A percentile compares a stretch with the other conserved stretches of the same genome.
These are phyloP conservation scores for Tetragonia tetragonoides DNA, from an alignment of 148 eudicot species.

Conservation along the genomic window DNA sequence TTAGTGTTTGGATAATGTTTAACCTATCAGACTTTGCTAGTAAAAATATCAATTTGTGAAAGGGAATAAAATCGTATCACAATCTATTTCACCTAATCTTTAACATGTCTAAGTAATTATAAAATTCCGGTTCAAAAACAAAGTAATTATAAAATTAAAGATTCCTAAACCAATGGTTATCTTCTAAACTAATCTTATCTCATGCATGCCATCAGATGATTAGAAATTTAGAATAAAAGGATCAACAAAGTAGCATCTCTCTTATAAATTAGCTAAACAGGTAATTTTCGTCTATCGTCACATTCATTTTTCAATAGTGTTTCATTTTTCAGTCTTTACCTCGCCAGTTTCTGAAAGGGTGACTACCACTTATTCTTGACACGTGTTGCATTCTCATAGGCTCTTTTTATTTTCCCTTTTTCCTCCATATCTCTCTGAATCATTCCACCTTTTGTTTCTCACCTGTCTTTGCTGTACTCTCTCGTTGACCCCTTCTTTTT, in stretches of 20 bases:
- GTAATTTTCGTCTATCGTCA: not conserved
- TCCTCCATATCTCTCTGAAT: not conserved
- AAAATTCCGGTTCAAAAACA: not conserved
- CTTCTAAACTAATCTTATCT: not conserved
- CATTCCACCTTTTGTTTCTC: not conserved
- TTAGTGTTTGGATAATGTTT: too few relatives aligned
- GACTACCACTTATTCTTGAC: not conserved
- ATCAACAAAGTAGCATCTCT: conserved; percentile 11
- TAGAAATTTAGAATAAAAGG: not conserved
- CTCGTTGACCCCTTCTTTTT: conserved; percentile 6
- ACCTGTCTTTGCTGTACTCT: not conserved
- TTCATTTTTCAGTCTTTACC: not conserved
- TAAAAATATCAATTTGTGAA: too few relatives aligned
- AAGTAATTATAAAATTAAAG: not conserved
- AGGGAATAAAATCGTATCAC: too few relatives aligned
- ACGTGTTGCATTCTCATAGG: conserved; percentile 17
- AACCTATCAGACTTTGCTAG: too few relatives aligned
- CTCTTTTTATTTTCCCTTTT: not conserved
- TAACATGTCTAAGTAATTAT: too few relatives aligned
- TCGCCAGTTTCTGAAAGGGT: not conserved
- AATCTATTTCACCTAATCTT: too few relatives aligned
- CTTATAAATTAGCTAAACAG: not conserved
- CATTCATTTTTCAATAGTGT: not conserved
- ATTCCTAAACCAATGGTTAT: not conserved
- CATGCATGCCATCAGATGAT: not conserved